Evolutionary conservation across 495 filamentous ascomycete genomes (phyloP).

Genomic region (Neurospora pannonica): DNA sequence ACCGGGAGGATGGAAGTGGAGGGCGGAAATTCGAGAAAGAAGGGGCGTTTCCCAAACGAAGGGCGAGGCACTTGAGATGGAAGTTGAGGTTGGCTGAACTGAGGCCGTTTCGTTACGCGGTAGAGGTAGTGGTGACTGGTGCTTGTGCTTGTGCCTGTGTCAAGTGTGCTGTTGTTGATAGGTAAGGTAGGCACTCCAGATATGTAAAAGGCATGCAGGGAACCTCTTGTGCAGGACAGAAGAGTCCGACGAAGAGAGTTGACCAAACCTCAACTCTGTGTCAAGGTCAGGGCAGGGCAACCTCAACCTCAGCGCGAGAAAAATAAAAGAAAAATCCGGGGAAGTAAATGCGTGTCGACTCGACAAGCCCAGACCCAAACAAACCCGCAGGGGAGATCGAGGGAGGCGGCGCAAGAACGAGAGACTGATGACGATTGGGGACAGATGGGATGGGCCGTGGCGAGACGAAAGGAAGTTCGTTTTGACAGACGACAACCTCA

Average conservation of each 20-base stretch:
- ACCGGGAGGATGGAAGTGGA: neutral
- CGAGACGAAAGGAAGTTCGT: slow-evolving; percentile 3
- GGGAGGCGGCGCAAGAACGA: slow-evolving; percentile 24
- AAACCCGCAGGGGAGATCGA: slow-evolving; percentile 15
- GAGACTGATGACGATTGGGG: slow-evolving; percentile 33
- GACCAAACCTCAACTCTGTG: neutral
- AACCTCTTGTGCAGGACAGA: neutral
- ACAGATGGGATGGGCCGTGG: slow-evolving; percentile 24
- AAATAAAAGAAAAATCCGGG: neutral
- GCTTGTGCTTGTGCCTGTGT: neutral
- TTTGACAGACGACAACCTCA: neutral
- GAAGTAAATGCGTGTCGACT: neutral
- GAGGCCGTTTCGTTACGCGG: neutral
- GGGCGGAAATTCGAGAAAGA: slow-evolving; percentile 17
- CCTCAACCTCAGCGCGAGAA: neutral
- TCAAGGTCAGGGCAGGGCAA: neutral
- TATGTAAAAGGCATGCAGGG: neutral
- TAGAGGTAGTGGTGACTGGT: neutral
- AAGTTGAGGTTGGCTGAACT: neutral
- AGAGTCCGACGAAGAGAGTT: neutral
- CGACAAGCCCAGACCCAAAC: neutral
- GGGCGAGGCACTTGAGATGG: slow-evolving; percentile 2
- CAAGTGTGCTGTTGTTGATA: neutral
- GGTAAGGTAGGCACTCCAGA: neutral
- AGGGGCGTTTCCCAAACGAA: slow-evolving; percentile 15